Conservation (phyloP, 208 protist species). For the Crithidia mellificae region DNA sequence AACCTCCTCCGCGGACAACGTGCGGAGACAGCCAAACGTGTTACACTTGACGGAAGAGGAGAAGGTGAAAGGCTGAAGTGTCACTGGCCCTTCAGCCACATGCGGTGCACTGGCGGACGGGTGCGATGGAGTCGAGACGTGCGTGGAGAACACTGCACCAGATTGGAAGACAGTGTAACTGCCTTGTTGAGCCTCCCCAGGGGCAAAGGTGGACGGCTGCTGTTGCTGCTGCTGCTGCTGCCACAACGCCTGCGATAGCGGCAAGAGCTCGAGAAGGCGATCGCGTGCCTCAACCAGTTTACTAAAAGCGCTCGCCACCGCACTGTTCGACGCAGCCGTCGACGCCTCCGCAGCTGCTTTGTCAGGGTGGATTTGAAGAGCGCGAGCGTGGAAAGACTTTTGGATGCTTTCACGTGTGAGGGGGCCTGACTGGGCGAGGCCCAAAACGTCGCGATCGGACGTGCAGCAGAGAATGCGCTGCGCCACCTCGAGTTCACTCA, state of each 20-base stretch:
- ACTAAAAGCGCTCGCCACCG: background rate
- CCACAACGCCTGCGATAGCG: slow-evolving; percentile 9
- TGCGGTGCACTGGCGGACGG: too few relatives aligned
- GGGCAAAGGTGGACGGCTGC: too few relatives aligned
- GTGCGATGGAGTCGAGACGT: too few relatives aligned
- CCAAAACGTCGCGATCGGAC: slow-evolving; percentile 12
- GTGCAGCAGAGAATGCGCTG: background rate
- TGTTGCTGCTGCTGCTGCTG: background rate
- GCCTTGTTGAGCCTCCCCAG: too few relatives aligned
- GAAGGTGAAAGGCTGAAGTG: too few relatives aligned
- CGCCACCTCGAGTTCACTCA: slow-evolving; percentile 4
- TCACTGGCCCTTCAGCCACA: too few relatives aligned
- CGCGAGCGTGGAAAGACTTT: slow-evolving; percentile 13
- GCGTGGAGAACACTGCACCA: too few relatives aligned
- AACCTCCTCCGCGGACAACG: background rate
- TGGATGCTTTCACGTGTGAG: slow-evolving; percentile 8
- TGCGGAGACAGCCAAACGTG: slow-evolving; percentile 21
- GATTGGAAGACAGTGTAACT: too few relatives aligned
- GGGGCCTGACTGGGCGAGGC: slow-evolving; percentile 3
- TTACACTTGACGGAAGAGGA: slow-evolving; percentile 7
- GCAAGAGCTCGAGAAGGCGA: slow-evolving; percentile 10
- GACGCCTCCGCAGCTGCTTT: background rate
- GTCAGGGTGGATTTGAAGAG: slow-evolving; percentile 19
- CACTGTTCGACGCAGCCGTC: background rate
- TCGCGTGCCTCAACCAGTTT: slow-evolving; percentile 11